Evolutionary conservation across 1,284 basidiomycete genomes (phyloP), one percentile per base, ranked within the genome.

Genomic region (Sanguinoderma infundibulare): DNA sequence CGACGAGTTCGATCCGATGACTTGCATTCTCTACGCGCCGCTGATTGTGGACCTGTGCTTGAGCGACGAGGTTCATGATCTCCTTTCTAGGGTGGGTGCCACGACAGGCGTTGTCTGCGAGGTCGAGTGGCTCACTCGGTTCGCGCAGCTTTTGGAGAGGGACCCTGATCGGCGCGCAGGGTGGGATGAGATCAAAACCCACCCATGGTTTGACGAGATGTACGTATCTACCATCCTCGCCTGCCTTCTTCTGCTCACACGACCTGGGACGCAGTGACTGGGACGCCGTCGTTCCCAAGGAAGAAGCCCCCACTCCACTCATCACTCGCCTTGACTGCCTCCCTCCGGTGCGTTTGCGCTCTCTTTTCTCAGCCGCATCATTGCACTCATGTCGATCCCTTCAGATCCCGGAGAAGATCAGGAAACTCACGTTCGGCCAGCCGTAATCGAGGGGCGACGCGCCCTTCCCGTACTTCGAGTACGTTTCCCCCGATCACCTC

Each of bases 91-190:
- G 58, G 58, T 50, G 40, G 6, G 58, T 28, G 20, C n/a, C 17
- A n/a, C 7, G 5, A 8, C 2, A 12, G 24, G 35, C 10, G 10
- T 20, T 36, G n/a, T n/a, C 9, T 34, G 2, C 7, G 15, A 14
- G 8, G n/a, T n/a, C n/a, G n/a, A n/a, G n/a, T n/a, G n/a, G n/a
- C n/a, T n/a, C n/a, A n/a, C n/a, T n/a, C n/a, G n/a, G n/a, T n/a
- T n/a, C 9, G 28, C 32, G 17, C 47, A 72, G 69, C 65, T 73
- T 55, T 62, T 73, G 2, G 57, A 55, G 28, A 69, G 64, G 59
- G 63, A 72, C 36, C 61, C 64, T 12, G 17, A 26, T 2, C 52
- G 35, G 44, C 61, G 72, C 1, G 59, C 66, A 4, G 60, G 62
- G 5, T 61, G 70, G 55, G 61, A 59, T 7, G 55, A 67, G 30